phyloP scores from a whole-genome alignment of 306 rosid species.

The Lathyrus sativus region DNA sequence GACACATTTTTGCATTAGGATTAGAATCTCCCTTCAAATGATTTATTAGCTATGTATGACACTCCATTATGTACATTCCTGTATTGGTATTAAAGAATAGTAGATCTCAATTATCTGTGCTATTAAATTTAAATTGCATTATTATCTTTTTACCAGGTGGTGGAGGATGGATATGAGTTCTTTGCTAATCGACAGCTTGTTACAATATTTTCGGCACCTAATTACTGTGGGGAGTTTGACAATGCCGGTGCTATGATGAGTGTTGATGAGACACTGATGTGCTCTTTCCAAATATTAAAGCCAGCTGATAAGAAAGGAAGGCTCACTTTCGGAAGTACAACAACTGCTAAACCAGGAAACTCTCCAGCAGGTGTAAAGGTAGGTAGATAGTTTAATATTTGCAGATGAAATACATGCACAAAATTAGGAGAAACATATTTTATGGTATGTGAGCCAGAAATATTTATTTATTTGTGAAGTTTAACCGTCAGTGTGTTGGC shows the following conservation, averaged over 20 bases:
- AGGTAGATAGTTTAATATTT: slow-evolving; percentile 33
- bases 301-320: slow-evolving; percentile 65
- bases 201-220: slow-evolving; percentile 94
- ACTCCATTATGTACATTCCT: slow-evolving; percentile 20
- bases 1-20: neutral
- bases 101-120: slow-evolving; percentile 8
- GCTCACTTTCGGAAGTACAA: slow-evolving; percentile 63
- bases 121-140: slow-evolving; percentile 28
- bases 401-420: slow-evolving; percentile 18
- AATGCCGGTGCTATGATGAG: slow-evolving; percentile 99
- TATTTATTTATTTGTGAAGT: slow-evolving; percentile 14
- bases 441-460: neutral
- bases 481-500: slow-evolving; percentile 9
- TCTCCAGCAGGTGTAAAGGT: slow-evolving; percentile 60
- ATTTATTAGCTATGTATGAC: slow-evolving; percentile 16
- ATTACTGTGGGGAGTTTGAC: slow-evolving; percentile 93
- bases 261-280: slow-evolving; percentile 90
- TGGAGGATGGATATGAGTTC: slow-evolving; percentile 94
- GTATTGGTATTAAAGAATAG: slow-evolving; percentile 30
- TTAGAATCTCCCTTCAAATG: slow-evolving; percentile 13
- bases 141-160: slow-evolving; percentile 64
- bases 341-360: slow-evolving; percentile 64
- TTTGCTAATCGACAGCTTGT: slow-evolving; percentile 91
- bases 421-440: slow-evolving; percentile 30
- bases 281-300: slow-evolving; percentile 89